phyloP scores from a whole-genome alignment of 1,284 basidiomycete genomes.

The Moesziomyces sp. region DNA sequence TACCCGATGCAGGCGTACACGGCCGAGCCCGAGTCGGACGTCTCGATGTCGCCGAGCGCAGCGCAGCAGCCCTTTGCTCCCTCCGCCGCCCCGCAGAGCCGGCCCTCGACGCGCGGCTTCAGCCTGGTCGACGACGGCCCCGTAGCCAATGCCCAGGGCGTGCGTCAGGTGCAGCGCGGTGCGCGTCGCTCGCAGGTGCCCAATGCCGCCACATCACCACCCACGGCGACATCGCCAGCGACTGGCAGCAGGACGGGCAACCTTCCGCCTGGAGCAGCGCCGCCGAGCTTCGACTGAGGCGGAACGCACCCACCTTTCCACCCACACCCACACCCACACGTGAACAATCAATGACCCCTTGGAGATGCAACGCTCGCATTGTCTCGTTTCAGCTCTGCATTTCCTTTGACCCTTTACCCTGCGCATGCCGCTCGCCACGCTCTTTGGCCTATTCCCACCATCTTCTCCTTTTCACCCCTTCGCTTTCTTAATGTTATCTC shows the following conservation, averaged over 20 bases:
- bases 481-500: background rate
- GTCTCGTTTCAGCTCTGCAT: too few relatives aligned
- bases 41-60: constrained; percentile 11
- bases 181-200: constrained; percentile 53
- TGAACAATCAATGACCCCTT: too few relatives aligned
- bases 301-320: too few relatives aligned
- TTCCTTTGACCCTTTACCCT: constrained; percentile 1
- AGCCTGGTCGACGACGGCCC: constrained; percentile 66
- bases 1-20: constrained; percentile 53
- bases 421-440: constrained; percentile 2
- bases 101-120: constrained; percentile 51
- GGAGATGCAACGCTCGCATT: too few relatives aligned
- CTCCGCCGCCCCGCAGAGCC: constrained; percentile 18
- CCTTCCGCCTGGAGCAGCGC: constrained; percentile 41
- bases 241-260: constrained; percentile 7
- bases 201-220: constrained; percentile 23
- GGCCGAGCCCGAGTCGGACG: constrained; percentile 53
- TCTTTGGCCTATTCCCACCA: constrained; percentile 1
- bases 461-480: background rate
- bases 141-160: constrained; percentile 50
- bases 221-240: background rate
- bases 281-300: constrained; percentile 28
- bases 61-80: constrained; percentile 12
- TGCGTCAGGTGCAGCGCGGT: constrained; percentile 63
- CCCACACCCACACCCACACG: too few relatives aligned